Evolutionary conservation across 140 eudicot genomes (phyloP).

Genomic region (Senecio squalidus): DNA sequence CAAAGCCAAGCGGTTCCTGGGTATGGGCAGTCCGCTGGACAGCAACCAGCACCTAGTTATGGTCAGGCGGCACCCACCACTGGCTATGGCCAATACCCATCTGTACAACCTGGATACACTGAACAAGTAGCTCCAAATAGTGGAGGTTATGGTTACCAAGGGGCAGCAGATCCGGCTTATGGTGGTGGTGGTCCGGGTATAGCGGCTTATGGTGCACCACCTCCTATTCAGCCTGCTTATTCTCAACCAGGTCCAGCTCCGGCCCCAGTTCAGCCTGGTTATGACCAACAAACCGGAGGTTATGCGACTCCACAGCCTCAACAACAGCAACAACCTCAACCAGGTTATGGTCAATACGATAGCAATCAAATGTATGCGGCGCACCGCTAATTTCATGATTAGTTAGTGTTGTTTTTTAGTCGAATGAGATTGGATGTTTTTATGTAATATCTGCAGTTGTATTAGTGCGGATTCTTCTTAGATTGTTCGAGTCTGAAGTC

Average conservation of each 20-base stretch:
- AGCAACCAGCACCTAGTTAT: constrained; percentile 45
- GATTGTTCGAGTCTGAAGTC: not conserved
- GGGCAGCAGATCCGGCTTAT: constrained; percentile 48
- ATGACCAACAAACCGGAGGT: constrained; percentile 74
- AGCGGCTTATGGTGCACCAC: constrained; percentile 55
- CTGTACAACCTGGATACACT: constrained; percentile 60
- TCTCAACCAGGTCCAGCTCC: constrained; percentile 46
- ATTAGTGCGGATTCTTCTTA: not conserved
- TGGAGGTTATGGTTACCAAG: constrained; percentile 73
- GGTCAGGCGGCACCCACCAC: constrained; percentile 44
- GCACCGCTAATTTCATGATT: constrained; percentile 31
- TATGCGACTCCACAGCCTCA: constrained; percentile 44
- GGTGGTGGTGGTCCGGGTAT: constrained; percentile 38
- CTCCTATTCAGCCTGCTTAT: constrained; percentile 64
- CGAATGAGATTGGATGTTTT: constrained; percentile 7
- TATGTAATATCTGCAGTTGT: not conserved
- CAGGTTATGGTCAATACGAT: constrained; percentile 60
- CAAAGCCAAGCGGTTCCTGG: constrained; percentile 60
- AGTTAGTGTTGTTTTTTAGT: constrained; percentile 9
- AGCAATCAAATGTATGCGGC: constrained; percentile 65
- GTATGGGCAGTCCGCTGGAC: constrained; percentile 49
- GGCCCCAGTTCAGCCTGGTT: constrained; percentile 37
- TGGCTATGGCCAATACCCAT: constrained; percentile 67
- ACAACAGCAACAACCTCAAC: constrained; percentile 54
- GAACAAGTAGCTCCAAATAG: constrained; percentile 59